Conservation (phyloP, 331 rosid species). For the Quercus tomentella region DNA sequence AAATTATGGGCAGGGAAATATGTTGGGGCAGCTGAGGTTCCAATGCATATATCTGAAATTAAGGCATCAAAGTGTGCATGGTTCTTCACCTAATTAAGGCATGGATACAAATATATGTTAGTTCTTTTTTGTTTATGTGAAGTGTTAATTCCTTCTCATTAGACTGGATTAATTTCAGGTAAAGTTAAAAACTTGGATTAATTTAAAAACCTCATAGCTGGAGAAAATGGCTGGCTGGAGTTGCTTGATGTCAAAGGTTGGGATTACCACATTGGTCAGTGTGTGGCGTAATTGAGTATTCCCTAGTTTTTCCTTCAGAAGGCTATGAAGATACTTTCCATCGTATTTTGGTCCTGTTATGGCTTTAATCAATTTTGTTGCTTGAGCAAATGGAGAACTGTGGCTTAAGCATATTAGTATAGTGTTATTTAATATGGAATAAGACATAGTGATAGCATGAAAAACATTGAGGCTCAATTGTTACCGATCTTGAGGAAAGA, state of each 20-base stretch:
- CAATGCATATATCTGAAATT: neutral
- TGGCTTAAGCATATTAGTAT: no score
- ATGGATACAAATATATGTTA: no score
- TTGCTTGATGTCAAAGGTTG: constrained; percentile 19
- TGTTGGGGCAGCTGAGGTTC: neutral
- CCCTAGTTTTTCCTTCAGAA: neutral
- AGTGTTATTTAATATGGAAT: no score
- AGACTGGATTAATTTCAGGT: no score
- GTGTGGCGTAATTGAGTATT: constrained; percentile 2
- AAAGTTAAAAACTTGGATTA: no score
- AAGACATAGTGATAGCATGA: no score
- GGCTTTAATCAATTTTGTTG: neutral
- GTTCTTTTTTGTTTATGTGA: no score
- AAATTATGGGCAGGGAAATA: neutral
- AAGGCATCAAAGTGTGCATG: neutral
- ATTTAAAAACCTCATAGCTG: constrained; percentile 16
- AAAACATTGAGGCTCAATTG: neutral
- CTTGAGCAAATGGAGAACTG: no score
- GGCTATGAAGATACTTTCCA: constrained; percentile 16
- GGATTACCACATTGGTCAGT: constrained; percentile 25
- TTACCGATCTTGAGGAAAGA: neutral
- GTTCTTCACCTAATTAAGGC: neutral
- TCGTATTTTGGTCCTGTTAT: constrained; percentile 13
- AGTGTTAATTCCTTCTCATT: no score
- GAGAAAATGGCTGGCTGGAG: constrained; percentile 26